phyloP scores from a whole-genome alignment of 306 rosid species.

The Prunus mira region DNA sequence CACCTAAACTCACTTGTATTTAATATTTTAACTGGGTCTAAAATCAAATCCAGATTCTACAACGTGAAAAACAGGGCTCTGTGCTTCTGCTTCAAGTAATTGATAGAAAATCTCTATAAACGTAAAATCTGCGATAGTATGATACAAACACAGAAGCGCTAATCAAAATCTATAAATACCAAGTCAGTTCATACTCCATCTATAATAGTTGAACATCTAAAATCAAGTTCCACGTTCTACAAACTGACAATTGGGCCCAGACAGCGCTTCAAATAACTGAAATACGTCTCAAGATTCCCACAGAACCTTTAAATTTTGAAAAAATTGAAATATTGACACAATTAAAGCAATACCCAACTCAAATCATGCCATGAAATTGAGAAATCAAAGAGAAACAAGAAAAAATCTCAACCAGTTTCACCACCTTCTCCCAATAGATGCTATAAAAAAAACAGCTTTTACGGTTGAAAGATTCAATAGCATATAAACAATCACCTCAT shows the following conservation, averaged over 20 bases:
- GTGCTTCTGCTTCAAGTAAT: neutral
- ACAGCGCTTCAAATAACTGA: neutral
- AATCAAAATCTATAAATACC: neutral
- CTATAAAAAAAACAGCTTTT: neutral
- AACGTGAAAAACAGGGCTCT: neutral
- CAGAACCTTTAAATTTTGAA: neutral
- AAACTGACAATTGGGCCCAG: neutral
- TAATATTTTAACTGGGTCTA: neutral
- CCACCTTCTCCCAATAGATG: neutral
- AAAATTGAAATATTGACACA: neutral
- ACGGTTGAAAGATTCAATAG: neutral
- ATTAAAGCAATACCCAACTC: slow-evolving; percentile 11
- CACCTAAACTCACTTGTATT: neutral
- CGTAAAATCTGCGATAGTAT: neutral
- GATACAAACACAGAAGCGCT: neutral
- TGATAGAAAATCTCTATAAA: neutral
- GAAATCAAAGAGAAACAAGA: neutral
- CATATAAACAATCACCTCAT: neutral
- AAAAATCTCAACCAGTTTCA: neutral
- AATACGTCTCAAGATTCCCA: neutral
- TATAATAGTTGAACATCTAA: neutral
- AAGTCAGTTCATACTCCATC: neutral
- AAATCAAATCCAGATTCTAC: neutral
- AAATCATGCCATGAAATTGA: neutral
- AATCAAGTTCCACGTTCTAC: neutral